A percentile compares a stretch with the other conserved stretches of the same genome.
phyloP scores from a whole-genome alignment of 805 yeast genomes.

The Kluyveromyces lactis region DNA sequence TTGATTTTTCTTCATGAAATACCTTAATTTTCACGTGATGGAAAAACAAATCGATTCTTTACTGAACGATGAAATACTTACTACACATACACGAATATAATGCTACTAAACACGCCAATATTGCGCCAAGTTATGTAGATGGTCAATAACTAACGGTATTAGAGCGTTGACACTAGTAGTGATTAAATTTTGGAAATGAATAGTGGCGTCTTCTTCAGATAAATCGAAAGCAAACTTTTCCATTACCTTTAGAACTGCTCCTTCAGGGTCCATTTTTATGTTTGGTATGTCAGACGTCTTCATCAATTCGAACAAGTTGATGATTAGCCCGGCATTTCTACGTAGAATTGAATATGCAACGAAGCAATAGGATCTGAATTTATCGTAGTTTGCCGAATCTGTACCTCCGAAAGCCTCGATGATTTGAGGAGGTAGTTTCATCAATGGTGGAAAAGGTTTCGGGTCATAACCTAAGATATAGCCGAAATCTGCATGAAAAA shows the following conservation, averaged over 20 bases:
- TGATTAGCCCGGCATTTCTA: constrained; percentile 79
- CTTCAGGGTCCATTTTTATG: constrained; percentile 71
- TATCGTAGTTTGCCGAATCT: constrained; percentile 71
- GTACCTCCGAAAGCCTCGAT: constrained; percentile 98
- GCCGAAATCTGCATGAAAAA: constrained; percentile 98
- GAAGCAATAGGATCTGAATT: constrained; percentile 88
- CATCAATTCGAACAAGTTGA: constrained; percentile 90
- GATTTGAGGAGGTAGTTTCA: constrained; percentile 94
- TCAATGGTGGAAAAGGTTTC: constrained; percentile 96
- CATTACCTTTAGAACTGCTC: constrained; percentile 83
- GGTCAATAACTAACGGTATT: constrained; percentile 89
- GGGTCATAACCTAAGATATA: constrained; percentile 96
- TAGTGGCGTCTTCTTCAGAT: constrained; percentile 92
- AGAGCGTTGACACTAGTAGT: constrained; percentile 92
- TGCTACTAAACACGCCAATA: constrained; percentile 78
- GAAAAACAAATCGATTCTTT: too few species aligned
- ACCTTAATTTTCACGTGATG: too few species aligned
- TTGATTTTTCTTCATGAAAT: too few species aligned
- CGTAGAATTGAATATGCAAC: constrained; percentile 87
- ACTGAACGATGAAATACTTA: too few species aligned
- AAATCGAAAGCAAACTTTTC: constrained; percentile 90
- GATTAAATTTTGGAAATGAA: constrained; percentile 88
- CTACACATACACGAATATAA: too few species aligned
- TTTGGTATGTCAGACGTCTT: constrained; percentile 90
- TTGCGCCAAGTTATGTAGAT: constrained; percentile 91